Evolutionary conservation across 2,329 filamentous ascomycete genomes (phyloP), one percentile per base, ranked within the genome.

Genomic region (Penicillium sp.): DNA sequence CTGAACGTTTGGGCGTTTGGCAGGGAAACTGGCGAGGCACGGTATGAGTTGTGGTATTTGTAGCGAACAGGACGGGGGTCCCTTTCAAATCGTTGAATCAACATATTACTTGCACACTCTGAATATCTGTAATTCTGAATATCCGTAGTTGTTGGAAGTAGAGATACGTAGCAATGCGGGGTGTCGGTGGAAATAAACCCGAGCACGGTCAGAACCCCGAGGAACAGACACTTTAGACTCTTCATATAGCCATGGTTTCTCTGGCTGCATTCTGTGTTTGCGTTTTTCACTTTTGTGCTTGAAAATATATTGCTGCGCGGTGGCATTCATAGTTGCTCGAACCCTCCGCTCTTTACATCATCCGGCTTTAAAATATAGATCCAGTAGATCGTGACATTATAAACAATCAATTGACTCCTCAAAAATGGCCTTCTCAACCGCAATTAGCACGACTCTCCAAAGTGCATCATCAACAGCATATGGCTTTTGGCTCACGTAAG

Each of bases 401-500:
- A 6, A 33, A 11, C 12, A 7, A 33, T 11, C 28, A 28, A 28
- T 33, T 33, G 28, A 11, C 28, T 12, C 35, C 8, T 40, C 6
- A 7, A 49, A 24, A n/a, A 58, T 58, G 56, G 43, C 56, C 23
- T 58, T 58, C n/a, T 28, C 50, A n/a, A 58, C 56, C 24, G 50
- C 56, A 28, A 50, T 58, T 21, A 45, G 40, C 5, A 33, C 52
- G 21, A 53, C 56, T 26, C 38, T 58, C n/a, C 26, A 45, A 20
- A 58, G 46, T 4, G 30, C 12, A 35, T 26, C 46, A 12, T 45
- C 56, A 21, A 52, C 51, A 24, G 56, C 56, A 20, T 58, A 50
- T 30, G 56, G 56, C 26, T 58, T 58, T 28, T 58, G 56, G 56
- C 56, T 58, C 50, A 53, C 49, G 56, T 58, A 58, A 21, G 56